Base-by-base conservation (phyloP, 2,329 filamentous ascomycete genomes). In the Botrytis sinoallii region DNA sequence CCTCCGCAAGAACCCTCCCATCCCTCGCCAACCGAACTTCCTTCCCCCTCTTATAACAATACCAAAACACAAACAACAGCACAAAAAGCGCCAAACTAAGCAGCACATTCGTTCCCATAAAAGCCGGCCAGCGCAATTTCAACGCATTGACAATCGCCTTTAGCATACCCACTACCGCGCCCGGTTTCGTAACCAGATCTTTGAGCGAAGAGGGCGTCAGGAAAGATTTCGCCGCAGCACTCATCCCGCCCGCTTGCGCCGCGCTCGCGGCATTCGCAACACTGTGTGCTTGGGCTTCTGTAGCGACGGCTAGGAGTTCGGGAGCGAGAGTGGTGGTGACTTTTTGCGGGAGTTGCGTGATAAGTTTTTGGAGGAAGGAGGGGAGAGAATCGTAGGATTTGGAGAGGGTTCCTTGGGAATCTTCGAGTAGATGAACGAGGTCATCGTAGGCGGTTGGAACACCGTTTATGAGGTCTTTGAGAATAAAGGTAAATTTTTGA, bases 371-470 rank as follows among this genome's bases (percentile, higher is more conserved):
- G 55, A 98, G 85, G 77, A 93, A 93, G 0, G 86, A 85, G 0
- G 95, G 95, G 63, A 98, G 88, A 76, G 90, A 87, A 73, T 90
- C 88, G 79, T 88, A 91, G 74, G 86, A 86, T 73, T 85, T 85
- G 59, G 85, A 84, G n/a, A 91, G 84, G n/a, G 86, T 84, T 74
- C 87, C 87, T 79, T 91, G 88, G 75, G 86, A 86, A 80, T 91
- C 88, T 74, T 90, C 88, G 61, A 91, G 82, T 35, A 92, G 86
- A 22, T 81, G 79, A 4, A 85, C 90, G n/a, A 99, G 90, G 81
- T 99, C 96, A 80, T 92, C 88, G 82, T 97, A 97, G 4, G 96
- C 96, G 0, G 95, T 98, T 4, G 96, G 96, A 2, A 94, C 96
- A 75, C 96, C 96, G 81, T 94, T 95, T 79, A 96, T 89, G 25